A percentile compares a stretch with the other conserved stretches of the same genome.
These are phyloP conservation scores for Globisporangium takayamanum DNA, from an alignment of 352 stramenopile species.

Conservation along the genomic window DNA sequence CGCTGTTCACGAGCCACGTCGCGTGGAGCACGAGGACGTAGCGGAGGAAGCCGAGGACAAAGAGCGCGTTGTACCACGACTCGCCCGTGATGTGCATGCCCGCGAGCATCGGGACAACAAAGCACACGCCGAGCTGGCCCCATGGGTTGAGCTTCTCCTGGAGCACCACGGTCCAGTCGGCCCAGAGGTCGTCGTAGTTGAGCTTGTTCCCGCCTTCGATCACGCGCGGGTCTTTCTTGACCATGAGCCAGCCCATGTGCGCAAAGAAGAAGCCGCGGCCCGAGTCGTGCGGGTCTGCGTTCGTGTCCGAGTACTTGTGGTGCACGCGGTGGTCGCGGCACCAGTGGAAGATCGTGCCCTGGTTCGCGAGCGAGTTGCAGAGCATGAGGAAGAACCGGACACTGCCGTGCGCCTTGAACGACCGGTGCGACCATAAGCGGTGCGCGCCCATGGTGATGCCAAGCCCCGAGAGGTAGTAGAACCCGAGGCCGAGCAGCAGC, in stretches of 20 bases:
- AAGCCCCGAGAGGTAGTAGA: constrained; percentile 94
- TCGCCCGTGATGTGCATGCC: constrained; percentile 91
- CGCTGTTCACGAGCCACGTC: constrained; percentile 98
- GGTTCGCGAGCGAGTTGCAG: constrained; percentile 96
- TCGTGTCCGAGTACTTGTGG: constrained; percentile 98
- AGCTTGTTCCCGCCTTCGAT: constrained; percentile 89
- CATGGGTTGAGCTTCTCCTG: constrained; percentile 97
- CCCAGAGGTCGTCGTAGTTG: constrained; percentile 95
- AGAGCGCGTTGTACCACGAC: constrained; percentile 94
- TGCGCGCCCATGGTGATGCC: constrained; percentile 98
- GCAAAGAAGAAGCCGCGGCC: constrained; percentile 98
- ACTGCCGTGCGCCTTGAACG: constrained; percentile 91
- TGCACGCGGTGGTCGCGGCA: constrained; percentile 97
- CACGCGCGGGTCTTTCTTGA: constrained; percentile 95
- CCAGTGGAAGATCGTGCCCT: constrained; percentile 99
- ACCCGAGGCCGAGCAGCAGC: constrained; percentile 82
- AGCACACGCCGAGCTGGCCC: constrained; percentile 98
- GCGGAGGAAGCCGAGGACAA: constrained; percentile 91
- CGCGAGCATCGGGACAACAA: constrained; percentile 91
- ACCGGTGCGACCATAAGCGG: constrained; percentile 95
- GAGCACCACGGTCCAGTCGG: constrained; percentile 93
- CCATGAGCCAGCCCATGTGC: constrained; percentile 98
- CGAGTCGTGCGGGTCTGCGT: constrained; percentile 93
- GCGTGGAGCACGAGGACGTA: constrained; percentile 95
- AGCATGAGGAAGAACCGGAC: constrained; percentile 96